phyloP scores from a whole-genome alignment of 441 rosid genomes.

The Adansonia grandidieri region DNA sequence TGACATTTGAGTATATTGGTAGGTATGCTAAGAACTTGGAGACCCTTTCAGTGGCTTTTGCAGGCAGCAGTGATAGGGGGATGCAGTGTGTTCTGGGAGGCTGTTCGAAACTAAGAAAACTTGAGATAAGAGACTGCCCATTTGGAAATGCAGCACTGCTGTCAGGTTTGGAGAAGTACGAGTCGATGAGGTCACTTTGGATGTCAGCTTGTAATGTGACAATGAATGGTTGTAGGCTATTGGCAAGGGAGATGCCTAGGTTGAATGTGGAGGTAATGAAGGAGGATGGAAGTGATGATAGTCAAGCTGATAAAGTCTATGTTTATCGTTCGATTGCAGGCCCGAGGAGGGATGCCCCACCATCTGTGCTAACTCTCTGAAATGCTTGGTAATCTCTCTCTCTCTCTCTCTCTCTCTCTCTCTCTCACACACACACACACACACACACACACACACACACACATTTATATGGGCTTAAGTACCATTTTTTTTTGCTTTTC shows the following conservation, averaged over 20 bases:
- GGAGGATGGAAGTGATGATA: slow-evolving; percentile 59
- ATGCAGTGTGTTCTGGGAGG: slow-evolving; percentile 66
- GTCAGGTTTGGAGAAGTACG: slow-evolving; percentile 64
- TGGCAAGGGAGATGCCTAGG: slow-evolving; percentile 69
- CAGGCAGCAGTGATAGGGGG: slow-evolving; percentile 63
- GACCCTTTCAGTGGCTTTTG: slow-evolving; percentile 75
- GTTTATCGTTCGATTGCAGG: slow-evolving; percentile 70
- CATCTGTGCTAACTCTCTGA: slow-evolving; percentile 60
- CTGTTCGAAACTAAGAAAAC: slow-evolving; percentile 66
- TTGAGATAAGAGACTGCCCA: slow-evolving; percentile 77
- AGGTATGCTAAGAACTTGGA: slow-evolving; percentile 67
- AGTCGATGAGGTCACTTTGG: slow-evolving; percentile 79
- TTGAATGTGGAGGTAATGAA: slow-evolving; percentile 76
- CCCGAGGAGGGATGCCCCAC: slow-evolving; percentile 68
- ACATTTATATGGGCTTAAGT: background rate
- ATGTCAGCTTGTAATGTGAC: slow-evolving; percentile 75
- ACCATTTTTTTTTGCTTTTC: background rate
- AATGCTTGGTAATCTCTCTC: slow-evolving; percentile 35
- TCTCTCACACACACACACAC: background rate
- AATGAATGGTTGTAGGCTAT: slow-evolving; percentile 50
- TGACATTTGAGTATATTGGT: slow-evolving; percentile 64
- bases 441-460: too few relatives aligned
- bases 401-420: slow-evolving; percentile 24
- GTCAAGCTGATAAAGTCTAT: slow-evolving; percentile 62
- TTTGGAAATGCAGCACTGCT: slow-evolving; percentile 65